Evolutionary conservation across 768 basidiomycete species (phyloP).

Genomic region (Boletus sp.): DNA sequence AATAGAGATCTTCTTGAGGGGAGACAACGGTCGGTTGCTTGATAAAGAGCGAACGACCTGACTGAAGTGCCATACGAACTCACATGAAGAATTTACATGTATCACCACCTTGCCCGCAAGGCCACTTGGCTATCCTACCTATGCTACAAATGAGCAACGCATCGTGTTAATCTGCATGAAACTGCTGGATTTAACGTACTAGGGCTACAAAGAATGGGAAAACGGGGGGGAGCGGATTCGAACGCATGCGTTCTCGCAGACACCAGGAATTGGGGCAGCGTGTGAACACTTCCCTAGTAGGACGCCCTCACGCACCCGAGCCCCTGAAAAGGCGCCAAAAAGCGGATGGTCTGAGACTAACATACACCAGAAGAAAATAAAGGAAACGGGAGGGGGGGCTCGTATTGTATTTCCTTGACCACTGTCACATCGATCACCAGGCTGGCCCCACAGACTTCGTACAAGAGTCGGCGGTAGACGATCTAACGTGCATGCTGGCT

Average conservation of each 20-base stretch:
- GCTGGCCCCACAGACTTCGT: background rate
- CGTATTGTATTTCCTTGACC: slow-evolving; percentile 35
- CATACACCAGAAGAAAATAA: background rate
- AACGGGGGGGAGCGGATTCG: background rate
- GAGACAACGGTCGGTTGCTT: background rate
- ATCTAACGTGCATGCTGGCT: background rate
- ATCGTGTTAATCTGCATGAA: slow-evolving; percentile 1
- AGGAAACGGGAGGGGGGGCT: background rate
- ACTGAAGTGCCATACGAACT: background rate
- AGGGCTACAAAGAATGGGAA: slow-evolving; percentile 19
- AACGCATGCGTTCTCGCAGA: too few relatives aligned
- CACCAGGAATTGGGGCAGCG: background rate
- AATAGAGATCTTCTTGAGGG: background rate
- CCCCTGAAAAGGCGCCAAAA: background rate
- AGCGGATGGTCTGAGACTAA: background rate
- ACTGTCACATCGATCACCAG: slow-evolving; percentile 45
- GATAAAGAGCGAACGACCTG: too few relatives aligned
- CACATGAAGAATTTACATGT: background rate
- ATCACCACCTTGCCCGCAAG: background rate
- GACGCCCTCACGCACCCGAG: too few relatives aligned
- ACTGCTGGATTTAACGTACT: slow-evolving; percentile 1
- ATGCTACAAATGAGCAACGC: slow-evolving; percentile 12
- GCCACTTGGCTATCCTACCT: background rate
- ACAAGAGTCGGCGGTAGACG: background rate
- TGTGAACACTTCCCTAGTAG: background rate